Evolutionary conservation across 495 filamentous ascomycete genomes (phyloP).

Genomic region (Penicillium daleae): DNA sequence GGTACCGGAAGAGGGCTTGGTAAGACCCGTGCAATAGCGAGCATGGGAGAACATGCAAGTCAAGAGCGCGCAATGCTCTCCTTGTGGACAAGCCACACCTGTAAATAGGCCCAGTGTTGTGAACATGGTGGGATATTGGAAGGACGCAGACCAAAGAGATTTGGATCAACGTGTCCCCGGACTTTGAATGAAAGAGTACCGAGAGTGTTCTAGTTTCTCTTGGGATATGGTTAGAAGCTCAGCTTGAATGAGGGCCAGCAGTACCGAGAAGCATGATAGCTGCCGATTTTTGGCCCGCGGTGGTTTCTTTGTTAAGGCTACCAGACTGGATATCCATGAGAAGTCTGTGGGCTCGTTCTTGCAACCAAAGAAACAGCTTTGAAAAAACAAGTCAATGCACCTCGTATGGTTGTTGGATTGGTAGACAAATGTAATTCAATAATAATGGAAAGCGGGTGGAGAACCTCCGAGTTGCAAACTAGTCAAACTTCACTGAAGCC

Average conservation of each 20-base stretch:
- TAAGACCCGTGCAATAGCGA: conserved; percentile 1
- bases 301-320: neutral
- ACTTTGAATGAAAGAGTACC: neutral
- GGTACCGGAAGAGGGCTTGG: neutral
- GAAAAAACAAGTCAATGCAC: neutral
- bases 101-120: conserved; percentile 66
- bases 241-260: neutral
- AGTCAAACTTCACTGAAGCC: conserved; percentile 6
- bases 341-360: neutral
- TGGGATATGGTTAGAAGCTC: neutral
- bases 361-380: too few relatives aligned
- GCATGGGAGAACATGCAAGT: conserved; percentile 65
- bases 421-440: neutral
- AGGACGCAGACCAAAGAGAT: conserved; percentile 24
- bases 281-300: neutral
- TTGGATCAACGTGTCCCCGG: neutral
- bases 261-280: neutral
- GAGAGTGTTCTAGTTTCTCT: too few relatives aligned
- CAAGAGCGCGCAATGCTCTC: conserved; percentile 56
- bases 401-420: neutral
- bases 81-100: conserved; percentile 65
- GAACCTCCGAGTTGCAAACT: conserved; percentile 5
- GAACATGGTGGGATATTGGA: conserved; percentile 58
- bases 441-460: neutral
- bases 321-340: neutral